Evolutionary conservation across 2,329 filamentous ascomycete species (phyloP), one percentile per base, ranked within the genome.

Genomic region (Clarireedia paspali): DNA sequence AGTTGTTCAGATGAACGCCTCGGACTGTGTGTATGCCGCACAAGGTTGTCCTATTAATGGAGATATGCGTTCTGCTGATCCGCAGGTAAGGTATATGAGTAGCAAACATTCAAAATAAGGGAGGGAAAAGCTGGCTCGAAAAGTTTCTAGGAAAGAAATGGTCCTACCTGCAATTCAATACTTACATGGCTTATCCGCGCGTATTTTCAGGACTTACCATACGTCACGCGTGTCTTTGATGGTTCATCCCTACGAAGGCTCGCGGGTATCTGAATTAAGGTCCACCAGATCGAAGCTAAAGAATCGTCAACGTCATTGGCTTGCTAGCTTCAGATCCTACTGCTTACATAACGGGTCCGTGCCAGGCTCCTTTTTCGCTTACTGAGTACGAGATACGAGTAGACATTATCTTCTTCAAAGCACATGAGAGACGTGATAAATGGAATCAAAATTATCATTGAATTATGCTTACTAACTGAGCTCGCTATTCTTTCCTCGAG

Each of bases 41-140:
- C 14, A 36, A 44, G 17, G 26, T 45, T 17, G 38, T 14, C 6
- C 10, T 23, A 14, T 17, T n/a, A 49, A 36, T 14, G 14, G 23
- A 42, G 40, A 24, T 12, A 3, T 9, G 6, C 26, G 15, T 44
- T 55, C 47, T 36, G 53, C 46, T 30, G 20, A 44, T 10, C 14
- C 53, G 47, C 46, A 55, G 39, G 26, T 55, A 23, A 36, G 47
- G 10, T 20, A 23, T n/a, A 26, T 17, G 15, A 26, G 46, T 47
- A 20, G 26, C 17, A 38, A 55, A 55, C 53, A 55, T 55, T n/a
- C 47, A 50, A 55, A 42, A 20, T 7, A 42, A 42, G 15, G 15
- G n/a, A 17, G 15, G 20, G 15, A 17, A 17, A 17, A 42, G 20
- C 5, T 42, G 15, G 2, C 10, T 34, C 14, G 39, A 6, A 42